Evolutionary conservation across 2,329 filamentous ascomycete species (phyloP).

Genomic region (Akanthomyces dipterigenus): DNA sequence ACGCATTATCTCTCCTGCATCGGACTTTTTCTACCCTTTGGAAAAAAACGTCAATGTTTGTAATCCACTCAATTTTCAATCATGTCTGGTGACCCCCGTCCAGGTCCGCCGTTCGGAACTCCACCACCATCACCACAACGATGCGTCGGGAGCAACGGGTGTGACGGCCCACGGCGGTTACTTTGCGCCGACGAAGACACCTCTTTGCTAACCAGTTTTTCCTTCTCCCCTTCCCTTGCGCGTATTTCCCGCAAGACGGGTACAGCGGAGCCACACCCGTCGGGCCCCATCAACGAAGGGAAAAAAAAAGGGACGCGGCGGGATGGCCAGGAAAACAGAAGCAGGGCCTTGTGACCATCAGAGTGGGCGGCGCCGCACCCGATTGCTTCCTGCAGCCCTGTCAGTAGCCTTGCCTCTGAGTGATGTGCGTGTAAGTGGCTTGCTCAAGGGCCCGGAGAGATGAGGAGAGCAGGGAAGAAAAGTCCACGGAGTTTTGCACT

Average conservation of each 20-base stretch:
- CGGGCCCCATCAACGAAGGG: not conserved
- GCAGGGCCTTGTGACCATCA: not conserved
- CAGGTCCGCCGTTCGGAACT: not conserved
- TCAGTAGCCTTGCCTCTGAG: not conserved
- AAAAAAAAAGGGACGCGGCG: not conserved
- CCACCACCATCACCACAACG: not conserved
- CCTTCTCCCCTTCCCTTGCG: too few relatives aligned
- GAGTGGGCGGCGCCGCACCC: not conserved
- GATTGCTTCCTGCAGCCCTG: constrained; percentile 10
- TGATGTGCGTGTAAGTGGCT: not conserved
- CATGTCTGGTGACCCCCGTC: not conserved
- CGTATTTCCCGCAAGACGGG: not conserved
- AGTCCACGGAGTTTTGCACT: not conserved
- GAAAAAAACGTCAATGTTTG: not conserved
- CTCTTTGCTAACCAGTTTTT: too few relatives aligned
- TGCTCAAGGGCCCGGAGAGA: not conserved
- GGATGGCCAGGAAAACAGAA: too few relatives aligned
- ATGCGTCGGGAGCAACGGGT: not conserved
- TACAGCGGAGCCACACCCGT: not conserved
- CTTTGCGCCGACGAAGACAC: not conserved
- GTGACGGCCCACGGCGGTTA: not conserved
- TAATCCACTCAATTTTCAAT: not conserved
- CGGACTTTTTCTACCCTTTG: too few relatives aligned
- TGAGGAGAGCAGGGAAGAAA: not conserved
- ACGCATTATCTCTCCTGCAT: too few relatives aligned